Evolutionary conservation across 2,329 filamentous ascomycete species (phyloP).

Genomic region (Neonectria coccinea): DNA sequence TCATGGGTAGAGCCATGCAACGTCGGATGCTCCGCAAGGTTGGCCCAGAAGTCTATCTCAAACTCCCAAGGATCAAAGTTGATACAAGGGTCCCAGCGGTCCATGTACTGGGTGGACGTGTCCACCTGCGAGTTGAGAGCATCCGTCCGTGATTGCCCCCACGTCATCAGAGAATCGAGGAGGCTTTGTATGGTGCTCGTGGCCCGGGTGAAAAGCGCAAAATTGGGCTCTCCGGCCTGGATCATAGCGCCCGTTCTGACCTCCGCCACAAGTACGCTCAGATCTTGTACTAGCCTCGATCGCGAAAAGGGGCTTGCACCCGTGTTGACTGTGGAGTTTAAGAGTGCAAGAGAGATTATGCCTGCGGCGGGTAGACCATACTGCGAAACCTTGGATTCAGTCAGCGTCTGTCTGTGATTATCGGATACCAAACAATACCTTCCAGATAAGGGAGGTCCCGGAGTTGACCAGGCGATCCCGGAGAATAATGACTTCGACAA

Average conservation of each 20-base stretch:
- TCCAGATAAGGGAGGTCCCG: slow-evolving; percentile 33
- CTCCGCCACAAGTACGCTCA: slow-evolving; percentile 32
- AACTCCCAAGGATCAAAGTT: slow-evolving; percentile 35
- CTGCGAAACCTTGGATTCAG: slow-evolving; percentile 22
- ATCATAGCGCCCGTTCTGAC: slow-evolving; percentile 27
- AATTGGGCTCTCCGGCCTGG: slow-evolving; percentile 33
- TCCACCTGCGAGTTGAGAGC: background rate
- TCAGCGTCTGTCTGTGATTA: background rate
- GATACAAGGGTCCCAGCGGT: slow-evolving; percentile 27
- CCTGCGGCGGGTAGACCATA: slow-evolving; percentile 34
- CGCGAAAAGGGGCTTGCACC: slow-evolving; percentile 4
- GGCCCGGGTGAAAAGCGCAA: slow-evolving; percentile 31
- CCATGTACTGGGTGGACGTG: background rate
- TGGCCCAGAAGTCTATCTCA: slow-evolving; percentile 36
- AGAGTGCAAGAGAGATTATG: slow-evolving; percentile 25
- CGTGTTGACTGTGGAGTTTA: slow-evolving; percentile 15
- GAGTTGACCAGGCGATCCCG: slow-evolving; percentile 30
- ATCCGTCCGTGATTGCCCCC: background rate
- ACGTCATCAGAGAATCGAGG: slow-evolving; percentile 22
- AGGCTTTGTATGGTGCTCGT: slow-evolving; percentile 35
- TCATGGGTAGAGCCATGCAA: slow-evolving; percentile 4
- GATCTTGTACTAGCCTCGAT: slow-evolving; percentile 29
- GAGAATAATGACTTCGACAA: slow-evolving; percentile 32
- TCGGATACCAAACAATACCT: slow-evolving; percentile 7
- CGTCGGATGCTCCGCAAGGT: slow-evolving; percentile 37